Base-by-base conservation (phyloP, 805 yeast species). In the Saturnispora besseyi region DNA sequence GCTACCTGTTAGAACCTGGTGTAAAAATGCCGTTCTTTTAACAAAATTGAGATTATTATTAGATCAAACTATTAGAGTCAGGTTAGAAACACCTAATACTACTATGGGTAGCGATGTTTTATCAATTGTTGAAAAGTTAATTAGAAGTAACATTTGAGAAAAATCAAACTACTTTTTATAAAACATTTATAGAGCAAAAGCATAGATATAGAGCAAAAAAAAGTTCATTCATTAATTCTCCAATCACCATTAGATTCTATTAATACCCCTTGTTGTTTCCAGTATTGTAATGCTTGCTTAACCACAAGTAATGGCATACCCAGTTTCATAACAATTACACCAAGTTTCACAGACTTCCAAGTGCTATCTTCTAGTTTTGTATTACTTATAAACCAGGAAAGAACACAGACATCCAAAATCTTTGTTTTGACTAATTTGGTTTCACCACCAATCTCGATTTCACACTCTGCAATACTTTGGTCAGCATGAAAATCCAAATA, bases 1-100 rank as follows among this genome's bases (percentile, higher is more conserved):
- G 97, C 66, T 87, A 32, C 95, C 96, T 0, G 74, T 91, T 11
- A 74, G 87, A 53, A 87, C 96, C 1, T 91, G 97, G 97, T 84
- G 96, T 55, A 86, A 93, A 56, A 87, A 90, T 59, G 98, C 90
- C 1, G 96, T 91, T 2, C 68, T 91, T 44, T 75, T 90, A 30
- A 84, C 86, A 51, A 79, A 83, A 51, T 66, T 91, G 50, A 70
- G 95, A 57, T 60, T 66, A 10, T 62, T 87, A 44, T 64, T 91
- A 31, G 96, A 89, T 60, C 69, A 73, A 18, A 78, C 85, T 0
- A 76, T 91, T 49, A 83, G 77, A 41, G 74, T 72, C 22, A 79
- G 79, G 55, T 69, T 90, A 26, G 57, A 57, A 5, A 45, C 50
- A 38, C 59, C 59, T 9, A 15, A 67, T 47, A 43, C 51, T 34